Evolutionary conservation across 768 basidiomycete species (phyloP).

Genomic region (Mycena epipterygia): DNA sequence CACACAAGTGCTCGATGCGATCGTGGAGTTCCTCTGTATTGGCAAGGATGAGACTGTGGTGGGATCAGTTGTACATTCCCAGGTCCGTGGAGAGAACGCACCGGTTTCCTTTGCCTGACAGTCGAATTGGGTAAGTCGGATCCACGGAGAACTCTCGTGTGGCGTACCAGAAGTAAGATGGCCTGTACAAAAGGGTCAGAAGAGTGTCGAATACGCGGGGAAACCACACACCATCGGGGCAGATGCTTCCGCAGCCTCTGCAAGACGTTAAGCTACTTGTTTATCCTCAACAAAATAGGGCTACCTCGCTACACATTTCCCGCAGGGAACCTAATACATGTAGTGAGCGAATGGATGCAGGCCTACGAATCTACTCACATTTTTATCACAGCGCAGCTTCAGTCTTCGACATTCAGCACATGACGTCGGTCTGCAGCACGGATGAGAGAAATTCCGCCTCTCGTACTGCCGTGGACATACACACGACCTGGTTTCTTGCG

Average conservation of each 20-base stretch:
- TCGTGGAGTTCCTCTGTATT: slow-evolving; percentile 81
- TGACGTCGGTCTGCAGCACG: slow-evolving; percentile 56
- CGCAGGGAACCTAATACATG: slow-evolving; percentile 74
- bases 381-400: slow-evolving; percentile 76
- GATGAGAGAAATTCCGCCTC: neutral
- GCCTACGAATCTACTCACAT: slow-evolving; percentile 52
- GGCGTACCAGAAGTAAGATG: slow-evolving; percentile 24
- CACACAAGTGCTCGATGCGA: slow-evolving; percentile 66
- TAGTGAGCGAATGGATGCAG: slow-evolving; percentile 14
- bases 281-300: neutral
- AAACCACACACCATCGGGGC: slow-evolving; percentile 72
- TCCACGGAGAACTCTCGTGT: slow-evolving; percentile 52
- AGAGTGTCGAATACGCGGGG: slow-evolving; percentile 10
- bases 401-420: slow-evolving; percentile 70
- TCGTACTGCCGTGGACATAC: slow-evolving; percentile 5
- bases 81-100: slow-evolving; percentile 31
- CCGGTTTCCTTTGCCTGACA: slow-evolving; percentile 70
- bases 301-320: slow-evolving; percentile 73
- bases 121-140: slow-evolving; percentile 37
- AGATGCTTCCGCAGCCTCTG: slow-evolving; percentile 80
- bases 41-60: slow-evolving; percentile 66
- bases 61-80: neutral
- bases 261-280: neutral
- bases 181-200: slow-evolving; percentile 1
- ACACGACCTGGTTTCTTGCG: slow-evolving; percentile 37